Base-by-base conservation (phyloP, 208 protist genomes). In the Herpetomonas samuelpessoai region DNA sequence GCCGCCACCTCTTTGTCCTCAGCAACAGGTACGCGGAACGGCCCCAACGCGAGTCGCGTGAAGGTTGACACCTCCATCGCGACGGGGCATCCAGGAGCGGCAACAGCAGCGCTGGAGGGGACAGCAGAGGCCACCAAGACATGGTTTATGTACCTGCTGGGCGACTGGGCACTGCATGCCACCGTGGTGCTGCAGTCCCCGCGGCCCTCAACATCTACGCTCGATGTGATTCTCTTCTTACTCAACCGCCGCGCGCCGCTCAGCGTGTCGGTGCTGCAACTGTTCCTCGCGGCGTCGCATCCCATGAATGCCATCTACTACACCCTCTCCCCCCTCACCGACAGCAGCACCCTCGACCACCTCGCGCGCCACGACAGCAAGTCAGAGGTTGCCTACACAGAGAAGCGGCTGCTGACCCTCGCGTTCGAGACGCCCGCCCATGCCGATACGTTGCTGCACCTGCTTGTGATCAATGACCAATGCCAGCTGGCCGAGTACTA, bases 381-480 rank as follows among this genome's bases (percentile, higher is more conserved):
- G 1, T 31, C 21, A 24, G 31, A 27, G 21, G 28, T 31, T 53
- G 50, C 54, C 14, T 6, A 12, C 48, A 35, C 47, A 1, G 47
- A 56, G 24, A 39, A 63, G 47, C 29, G 65, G 41, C 44, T 53
- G 25, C 49, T 68, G 14, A 58, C 9, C 30, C 58, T 83, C 24
- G 57, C 53, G 60, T 90, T 84, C 53, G 66, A 64, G 18, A 85
- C 75, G 14, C 67, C 57, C 2, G 63, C 63, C 7, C 71, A 93
- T 56, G 50, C 48, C 18, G 86, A 93, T 62, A 77, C 83, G 7
- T 65, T 90, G 12, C 63, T 93, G 25, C 86, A 93, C 58, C 60
- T 93, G 18, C 71, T 93, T 28, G 86, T 93, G 19, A 76, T 91
- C 45, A 81, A 91, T 64, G 68, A 91, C 50, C 86, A 93, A 54